Evolutionary conservation across 208 protist genomes (phyloP), one percentile per base, ranked within the genome.

Genomic region (Leishmania arabica): DNA sequence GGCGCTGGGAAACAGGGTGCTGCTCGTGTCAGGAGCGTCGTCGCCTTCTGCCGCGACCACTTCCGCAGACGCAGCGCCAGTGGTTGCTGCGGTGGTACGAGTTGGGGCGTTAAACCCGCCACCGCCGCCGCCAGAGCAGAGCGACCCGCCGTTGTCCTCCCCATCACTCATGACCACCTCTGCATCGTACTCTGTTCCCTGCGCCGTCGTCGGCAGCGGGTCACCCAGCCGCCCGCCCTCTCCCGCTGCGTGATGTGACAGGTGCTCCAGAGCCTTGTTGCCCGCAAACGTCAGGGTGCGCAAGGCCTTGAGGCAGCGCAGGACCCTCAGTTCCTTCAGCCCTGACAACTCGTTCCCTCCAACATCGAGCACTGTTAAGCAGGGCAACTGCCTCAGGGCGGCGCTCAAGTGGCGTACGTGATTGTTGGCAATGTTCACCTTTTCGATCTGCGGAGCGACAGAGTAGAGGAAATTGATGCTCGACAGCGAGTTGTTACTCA

Each of bases 391-490:
- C 81, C 95, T 77, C 71, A 97, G 58, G 8, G 79, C 79, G 45
- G 58, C 42, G 42, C 77, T 78, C 21, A 97, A 81, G 34, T 76
- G 62, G 15, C 62, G 77, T 40, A 95, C 80, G 24, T 80, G 60
- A 76, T 97, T 97, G 74, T 88, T 77, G 13, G 85, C 77, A n/a
- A 97, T 31, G n/a, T 84, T 73, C 64, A 97, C 73, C 1, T 68
- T 86, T 49, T 94, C 91, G n/a, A 95, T 78, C 79, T 91, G 90
- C 21, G 71, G 68, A 0, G 85, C 62, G 1, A 97, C 65, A 66
- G 90, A 90, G 31, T 83, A 42, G 13, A 91, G 77, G 78, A 95
- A 95, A 27, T 85, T 71, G 1, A 84, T 79, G 51, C 88, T 81
- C 3, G 53, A 73, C 13, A 97, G 60, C 0, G 73, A 53, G 79